phyloP scores from a whole-genome alignment of 208 protist species.

The Trypanosoma cruzi region DNA sequence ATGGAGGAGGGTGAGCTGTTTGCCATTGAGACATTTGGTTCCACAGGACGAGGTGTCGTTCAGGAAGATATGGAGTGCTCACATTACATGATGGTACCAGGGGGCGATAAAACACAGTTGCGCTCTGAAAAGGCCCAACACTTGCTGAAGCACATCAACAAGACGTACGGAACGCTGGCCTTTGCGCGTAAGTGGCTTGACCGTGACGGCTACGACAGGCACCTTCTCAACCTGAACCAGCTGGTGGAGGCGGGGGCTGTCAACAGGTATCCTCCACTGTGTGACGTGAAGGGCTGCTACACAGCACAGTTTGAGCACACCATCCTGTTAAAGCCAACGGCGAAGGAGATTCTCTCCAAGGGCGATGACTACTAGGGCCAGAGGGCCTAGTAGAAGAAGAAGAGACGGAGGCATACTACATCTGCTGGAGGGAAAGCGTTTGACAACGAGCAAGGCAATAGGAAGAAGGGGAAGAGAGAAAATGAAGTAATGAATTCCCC shows the following conservation, averaged over 20 bases:
- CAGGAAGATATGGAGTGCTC: slow-evolving; percentile 97
- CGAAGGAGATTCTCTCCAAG: slow-evolving; percentile 96
- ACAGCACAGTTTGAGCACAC: slow-evolving; percentile 99
- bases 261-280: slow-evolving; percentile 96
- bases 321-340: slow-evolving; percentile 93
- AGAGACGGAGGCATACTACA: not conserved
- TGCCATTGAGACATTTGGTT: slow-evolving; percentile 99
- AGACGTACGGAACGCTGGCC: slow-evolving; percentile 95
- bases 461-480: not conserved
- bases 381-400: slow-evolving; percentile 3
- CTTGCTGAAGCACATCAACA: slow-evolving; percentile 93
- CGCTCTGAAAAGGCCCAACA: slow-evolving; percentile 90
- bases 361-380: slow-evolving; percentile 95
- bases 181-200: slow-evolving; percentile 99
- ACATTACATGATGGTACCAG: slow-evolving; percentile 98
- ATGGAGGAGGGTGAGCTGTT: slow-evolving; percentile 99
- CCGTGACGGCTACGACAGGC: slow-evolving; percentile 90
- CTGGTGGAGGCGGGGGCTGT: slow-evolving; percentile 91
- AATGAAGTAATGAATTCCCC: no score
- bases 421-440: not conserved
- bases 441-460: not conserved
- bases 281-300: slow-evolving; percentile 96
- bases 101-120: slow-evolving; percentile 59
- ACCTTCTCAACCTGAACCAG: slow-evolving; percentile 88
- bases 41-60: slow-evolving; percentile 95